Evolutionary conservation across 495 filamentous ascomycete genomes (phyloP).

Genomic region (Penicillium parvum): DNA sequence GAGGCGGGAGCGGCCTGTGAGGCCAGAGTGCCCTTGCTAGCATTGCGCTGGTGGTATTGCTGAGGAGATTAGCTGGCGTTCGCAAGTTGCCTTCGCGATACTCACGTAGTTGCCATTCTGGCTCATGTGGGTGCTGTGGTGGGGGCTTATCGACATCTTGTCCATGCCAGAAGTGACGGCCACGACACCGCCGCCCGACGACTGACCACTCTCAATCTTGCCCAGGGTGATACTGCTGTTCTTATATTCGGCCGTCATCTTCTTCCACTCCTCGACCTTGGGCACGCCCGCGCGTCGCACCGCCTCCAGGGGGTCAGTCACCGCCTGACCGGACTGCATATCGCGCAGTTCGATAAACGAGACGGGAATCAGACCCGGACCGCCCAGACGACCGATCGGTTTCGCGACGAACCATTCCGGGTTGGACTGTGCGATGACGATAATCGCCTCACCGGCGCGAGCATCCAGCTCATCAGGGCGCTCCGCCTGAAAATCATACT

Average conservation of each 20-base stretch:
- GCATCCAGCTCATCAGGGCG: conserved; percentile 93
- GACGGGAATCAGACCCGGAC: conserved; percentile 92
- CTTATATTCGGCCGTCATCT: conserved; percentile 98
- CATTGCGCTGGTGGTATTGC: conserved; percentile 46
- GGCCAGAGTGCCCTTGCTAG: conserved; percentile 37
- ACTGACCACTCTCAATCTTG: conserved; percentile 60
- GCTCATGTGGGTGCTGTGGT: conserved; percentile 34
- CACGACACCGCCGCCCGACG: conserved; percentile 33
- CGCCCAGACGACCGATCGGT: conserved; percentile 89
- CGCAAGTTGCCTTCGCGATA: not conserved
- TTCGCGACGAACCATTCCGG: conserved; percentile 99
- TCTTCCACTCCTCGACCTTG: conserved; percentile 99
- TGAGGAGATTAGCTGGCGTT: conserved; percentile 5
- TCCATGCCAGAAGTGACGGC: conserved; percentile 68
- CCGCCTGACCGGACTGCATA: conserved; percentile 80
- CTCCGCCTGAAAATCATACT: conserved; percentile 96
- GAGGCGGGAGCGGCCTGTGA: conserved; percentile 25
- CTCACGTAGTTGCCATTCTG: conserved; percentile 49
- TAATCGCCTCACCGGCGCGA: conserved; percentile 91
- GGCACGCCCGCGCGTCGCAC: conserved; percentile 88
- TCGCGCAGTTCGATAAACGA: conserved; percentile 96
- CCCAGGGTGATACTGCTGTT: conserved; percentile 96
- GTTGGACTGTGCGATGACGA: conserved; percentile 98
- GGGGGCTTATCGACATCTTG: conserved; percentile 63
- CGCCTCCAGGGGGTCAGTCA: conserved; percentile 78